Percentiles rank a stretch among this genome's conserved stretches.
phyloP scores from a whole-genome alignment of 2,329 filamentous ascomycete genomes.

The Phaeoacremonium minimum region DNA sequence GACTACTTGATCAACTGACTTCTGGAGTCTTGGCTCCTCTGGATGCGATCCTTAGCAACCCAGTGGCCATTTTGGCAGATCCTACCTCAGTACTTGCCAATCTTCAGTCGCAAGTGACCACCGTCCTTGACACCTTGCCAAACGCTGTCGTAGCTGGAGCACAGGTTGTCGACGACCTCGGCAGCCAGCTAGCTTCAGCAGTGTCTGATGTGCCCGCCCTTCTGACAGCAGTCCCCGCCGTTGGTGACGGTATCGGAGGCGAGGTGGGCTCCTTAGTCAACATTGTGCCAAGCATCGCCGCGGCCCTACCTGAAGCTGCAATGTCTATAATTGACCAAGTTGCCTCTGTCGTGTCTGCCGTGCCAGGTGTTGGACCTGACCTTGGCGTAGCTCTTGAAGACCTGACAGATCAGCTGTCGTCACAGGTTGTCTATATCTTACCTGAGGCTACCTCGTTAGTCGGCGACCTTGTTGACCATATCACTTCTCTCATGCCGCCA shows the following conservation, averaged over 20 bases:
- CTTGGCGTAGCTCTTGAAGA: constrained; percentile 2
- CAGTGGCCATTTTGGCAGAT: constrained; percentile 5
- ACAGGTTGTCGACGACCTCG: constrained; percentile 8
- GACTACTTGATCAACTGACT: constrained; percentile 9
- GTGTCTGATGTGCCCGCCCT: constrained; percentile 3
- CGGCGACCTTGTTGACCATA: constrained; percentile 4
- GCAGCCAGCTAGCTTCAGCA: constrained; percentile 5
- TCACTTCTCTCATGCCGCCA: constrained; percentile 5
- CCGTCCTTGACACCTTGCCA: constrained; percentile 7
- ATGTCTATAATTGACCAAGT: constrained; percentile 7
- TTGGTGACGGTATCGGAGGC: constrained; percentile 7
- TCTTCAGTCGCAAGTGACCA: constrained; percentile 7
- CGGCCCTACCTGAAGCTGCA: constrained; percentile 9
- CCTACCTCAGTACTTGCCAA: constrained; percentile 5
- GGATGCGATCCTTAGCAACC: constrained; percentile 7
- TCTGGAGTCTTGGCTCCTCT: constrained; percentile 6
- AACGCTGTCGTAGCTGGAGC: constrained; percentile 8
- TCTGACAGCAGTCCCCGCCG: constrained; percentile 4
- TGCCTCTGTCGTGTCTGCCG: constrained; percentile 4
- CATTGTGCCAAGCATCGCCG: constrained; percentile 8
- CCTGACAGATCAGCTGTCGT: constrained; percentile 5
- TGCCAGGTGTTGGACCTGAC: constrained; percentile 1
- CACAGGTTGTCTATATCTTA: constrained; percentile 4
- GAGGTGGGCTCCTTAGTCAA: constrained; percentile 8
- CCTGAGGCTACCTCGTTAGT: constrained; percentile 7